These are phyloP conservation scores for Rhynchospora pubera DNA, from an alignment of 176 grass and related monocot species.

Conservation along the genomic window DNA sequence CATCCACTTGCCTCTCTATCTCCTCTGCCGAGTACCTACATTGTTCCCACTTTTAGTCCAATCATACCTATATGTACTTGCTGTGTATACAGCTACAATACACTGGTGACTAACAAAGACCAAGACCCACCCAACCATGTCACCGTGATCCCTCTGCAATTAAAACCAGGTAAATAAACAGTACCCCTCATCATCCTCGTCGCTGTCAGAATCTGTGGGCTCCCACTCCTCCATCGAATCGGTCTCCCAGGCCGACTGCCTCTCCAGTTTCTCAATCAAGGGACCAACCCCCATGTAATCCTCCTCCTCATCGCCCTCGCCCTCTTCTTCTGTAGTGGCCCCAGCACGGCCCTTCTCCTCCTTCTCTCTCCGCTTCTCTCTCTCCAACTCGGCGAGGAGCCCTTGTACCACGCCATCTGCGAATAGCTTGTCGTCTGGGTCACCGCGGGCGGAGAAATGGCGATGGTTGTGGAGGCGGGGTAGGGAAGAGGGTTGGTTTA, in stretches of 20 bases:
- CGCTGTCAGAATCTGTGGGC: constrained; percentile 74
- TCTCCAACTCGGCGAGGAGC: constrained; percentile 50
- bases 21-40: constrained; percentile 1
- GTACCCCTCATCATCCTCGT: constrained; percentile 83
- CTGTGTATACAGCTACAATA: background rate
- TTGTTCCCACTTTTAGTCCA: background rate
- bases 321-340: background rate
- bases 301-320: constrained; percentile 30
- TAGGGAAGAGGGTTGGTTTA: constrained; percentile 21
- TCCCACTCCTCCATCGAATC: constrained; percentile 37
- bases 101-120: background rate
- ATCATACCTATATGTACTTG: background rate
- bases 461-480: constrained; percentile 31
- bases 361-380: constrained; percentile 45
- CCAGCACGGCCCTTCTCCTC: constrained; percentile 21
- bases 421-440: too few species aligned
- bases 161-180: constrained; percentile 19
- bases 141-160: background rate
- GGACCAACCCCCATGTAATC: constrained; percentile 69
- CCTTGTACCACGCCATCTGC: constrained; percentile 32
- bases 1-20: constrained; percentile 42
- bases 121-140: too few species aligned
- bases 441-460: background rate
- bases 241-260: constrained; percentile 27
- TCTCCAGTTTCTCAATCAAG: constrained; percentile 68